A percentile compares a stretch with the other conserved stretches of the same genome.
Evolutionary conservation across 1,284 basidiomycete species (phyloP).

Genomic region (Fistulinella staudtii): DNA sequence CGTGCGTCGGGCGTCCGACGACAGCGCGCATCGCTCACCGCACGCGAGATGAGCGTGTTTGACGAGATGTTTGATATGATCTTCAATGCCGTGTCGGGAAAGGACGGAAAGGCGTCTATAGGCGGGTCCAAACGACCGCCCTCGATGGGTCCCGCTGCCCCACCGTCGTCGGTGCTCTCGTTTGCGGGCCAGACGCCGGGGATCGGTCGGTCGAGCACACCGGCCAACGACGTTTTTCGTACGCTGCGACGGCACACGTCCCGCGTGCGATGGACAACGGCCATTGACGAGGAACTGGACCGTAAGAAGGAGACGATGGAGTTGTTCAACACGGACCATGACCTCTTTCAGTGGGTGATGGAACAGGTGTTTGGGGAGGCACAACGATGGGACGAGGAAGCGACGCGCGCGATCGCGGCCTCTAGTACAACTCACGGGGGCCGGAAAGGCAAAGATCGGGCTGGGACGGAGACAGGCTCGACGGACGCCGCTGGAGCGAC

Average conservation of each 20-base stretch:
- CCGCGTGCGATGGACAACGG: conserved; percentile 47
- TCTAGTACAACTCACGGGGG: not conserved
- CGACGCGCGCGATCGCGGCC: conserved; percentile 32
- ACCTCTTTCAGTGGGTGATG: conserved; percentile 75
- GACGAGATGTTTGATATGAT: conserved; percentile 72
- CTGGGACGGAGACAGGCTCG: not conserved
- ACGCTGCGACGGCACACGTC: conserved; percentile 48
- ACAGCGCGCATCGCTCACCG: conserved; percentile 61
- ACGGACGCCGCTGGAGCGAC: not conserved
- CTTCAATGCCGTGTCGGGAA: conserved; percentile 51
- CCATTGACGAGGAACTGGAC: conserved; percentile 61
- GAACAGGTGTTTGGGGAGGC: conserved; percentile 65
- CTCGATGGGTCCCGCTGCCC: not conserved
- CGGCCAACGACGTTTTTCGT: conserved; percentile 31
- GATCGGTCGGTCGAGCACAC: conserved; percentile 16
- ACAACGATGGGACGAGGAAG: conserved; percentile 45
- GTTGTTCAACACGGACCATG: conserved; percentile 62
- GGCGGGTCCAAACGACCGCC: conserved; percentile 10
- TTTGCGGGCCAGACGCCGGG: conserved; percentile 10
- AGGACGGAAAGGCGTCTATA: conserved; percentile 18
- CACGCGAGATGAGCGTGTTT: conserved; percentile 59
- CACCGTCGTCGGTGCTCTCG: conserved; percentile 1
- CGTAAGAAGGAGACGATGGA: conserved; percentile 74
- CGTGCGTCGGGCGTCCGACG: conserved; percentile 16
- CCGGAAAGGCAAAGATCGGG: not conserved